Conservation (phyloP, 305 asterid genomes). For the Caryopteris hybrid region DNA sequence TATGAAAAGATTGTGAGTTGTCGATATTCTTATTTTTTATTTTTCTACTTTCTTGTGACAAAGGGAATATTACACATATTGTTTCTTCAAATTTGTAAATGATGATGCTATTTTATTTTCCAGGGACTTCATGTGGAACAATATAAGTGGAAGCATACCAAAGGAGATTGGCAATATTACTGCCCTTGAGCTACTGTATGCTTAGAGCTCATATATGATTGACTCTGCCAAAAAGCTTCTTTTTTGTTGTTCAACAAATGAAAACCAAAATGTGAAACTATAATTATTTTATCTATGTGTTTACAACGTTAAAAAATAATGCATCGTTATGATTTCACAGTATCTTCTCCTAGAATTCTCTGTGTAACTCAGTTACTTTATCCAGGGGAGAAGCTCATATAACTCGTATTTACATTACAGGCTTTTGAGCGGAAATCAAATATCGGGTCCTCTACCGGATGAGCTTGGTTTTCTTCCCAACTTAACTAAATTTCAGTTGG, state of each 20-base stretch:
- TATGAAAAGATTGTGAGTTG: constrained; percentile 43
- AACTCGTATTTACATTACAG: constrained; percentile 30
- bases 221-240: neutral
- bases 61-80: neutral
- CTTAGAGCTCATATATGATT: neutral
- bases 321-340: no score
- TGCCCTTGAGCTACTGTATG: constrained; percentile 48
- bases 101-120: neutral
- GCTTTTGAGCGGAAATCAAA: constrained; percentile 63
- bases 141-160: constrained; percentile 57
- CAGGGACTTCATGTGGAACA: constrained; percentile 75
- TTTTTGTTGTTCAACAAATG: neutral
- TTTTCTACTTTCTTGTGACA: neutral
- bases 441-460: constrained; percentile 60
- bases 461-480: constrained; percentile 62
- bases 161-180: constrained; percentile 58
- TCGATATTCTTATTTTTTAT: no score
- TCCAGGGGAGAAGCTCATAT: neutral
- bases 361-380: no score
- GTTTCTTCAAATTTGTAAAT: neutral
- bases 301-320: no score
- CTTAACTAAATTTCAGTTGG: constrained; percentile 56
- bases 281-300: no score
- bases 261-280: no score
- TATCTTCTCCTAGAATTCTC: no score